phyloP scores from a whole-genome alignment of 495 filamentous ascomycete species.

The Trichoderma reesei region DNA sequence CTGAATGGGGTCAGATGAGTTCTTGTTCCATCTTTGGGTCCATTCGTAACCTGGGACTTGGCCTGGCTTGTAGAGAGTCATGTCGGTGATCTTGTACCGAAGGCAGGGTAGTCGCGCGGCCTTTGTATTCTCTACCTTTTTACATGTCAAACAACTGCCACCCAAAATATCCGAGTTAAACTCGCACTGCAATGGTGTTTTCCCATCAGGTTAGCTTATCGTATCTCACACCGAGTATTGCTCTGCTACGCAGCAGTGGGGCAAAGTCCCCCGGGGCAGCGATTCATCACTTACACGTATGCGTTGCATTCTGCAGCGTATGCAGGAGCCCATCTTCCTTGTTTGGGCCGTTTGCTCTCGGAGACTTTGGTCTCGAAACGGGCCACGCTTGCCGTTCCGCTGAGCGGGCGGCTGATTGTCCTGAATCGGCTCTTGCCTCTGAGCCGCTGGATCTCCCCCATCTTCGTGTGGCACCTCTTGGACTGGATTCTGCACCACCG shows the following conservation, averaged over 20 bases:
- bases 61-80: conserved; percentile 40
- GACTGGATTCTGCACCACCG: neutral
- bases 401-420: neutral
- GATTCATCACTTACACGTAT: conserved; percentile 35
- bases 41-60: conserved; percentile 41
- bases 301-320: conserved; percentile 45
- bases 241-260: neutral
- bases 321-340: conserved; percentile 40
- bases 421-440: neutral
- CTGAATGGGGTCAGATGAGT: conserved; percentile 38
- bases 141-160: conserved; percentile 39
- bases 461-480: neutral
- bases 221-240: neutral
- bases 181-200: conserved; percentile 31
- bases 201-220: conserved; percentile 14
- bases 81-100: conserved; percentile 42
- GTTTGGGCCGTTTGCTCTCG: conserved; percentile 40
- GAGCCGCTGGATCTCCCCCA: neutral
- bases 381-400: conserved; percentile 23
- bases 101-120: conserved; percentile 38
- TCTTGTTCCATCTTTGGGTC: conserved; percentile 43
- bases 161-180: conserved; percentile 30
- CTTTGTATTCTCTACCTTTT: conserved; percentile 31
- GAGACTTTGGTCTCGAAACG: conserved; percentile 36
- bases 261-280: neutral